Percentiles rank a stretch among this genome's conserved stretches.
Conservation (phyloP, 345 rosid species). For the Arabis hirsuta region DNA sequence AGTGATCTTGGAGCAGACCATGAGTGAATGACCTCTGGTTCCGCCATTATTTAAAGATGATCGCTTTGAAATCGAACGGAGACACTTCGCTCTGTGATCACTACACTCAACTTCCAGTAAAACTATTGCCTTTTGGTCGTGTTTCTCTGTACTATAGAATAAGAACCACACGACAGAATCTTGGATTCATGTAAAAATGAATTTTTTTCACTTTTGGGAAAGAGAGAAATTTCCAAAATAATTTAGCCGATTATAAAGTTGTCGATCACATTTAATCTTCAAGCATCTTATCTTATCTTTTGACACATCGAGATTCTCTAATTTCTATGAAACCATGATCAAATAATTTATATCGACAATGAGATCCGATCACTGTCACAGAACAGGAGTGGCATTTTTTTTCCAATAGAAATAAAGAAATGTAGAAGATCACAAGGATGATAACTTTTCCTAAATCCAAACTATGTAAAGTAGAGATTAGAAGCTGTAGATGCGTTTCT, state of each 20-base stretch:
- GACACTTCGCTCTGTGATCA: slow-evolving; percentile 17
- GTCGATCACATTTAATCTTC: neutral
- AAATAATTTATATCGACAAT: slow-evolving; percentile 1
- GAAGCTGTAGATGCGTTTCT: neutral
- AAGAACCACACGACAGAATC: slow-evolving; percentile 14
- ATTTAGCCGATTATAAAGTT: neutral
- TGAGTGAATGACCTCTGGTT: slow-evolving; percentile 66
- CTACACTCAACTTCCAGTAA: slow-evolving; percentile 14
- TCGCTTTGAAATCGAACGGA: slow-evolving; percentile 4
- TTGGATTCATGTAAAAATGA: neutral
- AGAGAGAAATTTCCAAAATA: neutral
- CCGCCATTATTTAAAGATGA: slow-evolving; percentile 41
- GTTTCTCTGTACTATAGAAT: neutral
- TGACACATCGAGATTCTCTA: slow-evolving; percentile 21
- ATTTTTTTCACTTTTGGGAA: neutral
- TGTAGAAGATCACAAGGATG: neutral
- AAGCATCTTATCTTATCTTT: slow-evolving; percentile 26
- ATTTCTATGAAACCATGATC: slow-evolving; percentile 1
- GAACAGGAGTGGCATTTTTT: neutral
- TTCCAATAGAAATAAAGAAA: neutral
- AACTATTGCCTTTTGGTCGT: slow-evolving; percentile 14
- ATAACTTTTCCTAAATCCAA: slow-evolving; percentile 5
- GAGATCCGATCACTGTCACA: slow-evolving; percentile 18
- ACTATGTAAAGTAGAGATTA: neutral
- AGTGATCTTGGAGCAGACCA: slow-evolving; percentile 95